Evolutionary conservation across 768 basidiomycete genomes (phyloP).

Genomic region (Amanita brunnescens): DNA sequence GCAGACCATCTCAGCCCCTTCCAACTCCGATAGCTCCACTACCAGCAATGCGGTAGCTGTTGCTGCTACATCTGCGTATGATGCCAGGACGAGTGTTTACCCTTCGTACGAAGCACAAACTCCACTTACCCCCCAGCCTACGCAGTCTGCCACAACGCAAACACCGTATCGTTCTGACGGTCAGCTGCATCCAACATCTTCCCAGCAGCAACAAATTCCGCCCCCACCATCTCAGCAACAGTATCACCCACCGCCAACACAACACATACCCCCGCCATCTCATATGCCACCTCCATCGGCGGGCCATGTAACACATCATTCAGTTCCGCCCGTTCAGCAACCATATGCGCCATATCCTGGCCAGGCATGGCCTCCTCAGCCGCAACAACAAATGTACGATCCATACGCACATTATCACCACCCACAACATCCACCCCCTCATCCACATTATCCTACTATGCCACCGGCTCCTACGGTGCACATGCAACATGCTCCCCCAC

Average conservation of each 20-base stretch:
- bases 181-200: conserved; percentile 10
- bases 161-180: conserved; percentile 2
- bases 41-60: conserved; percentile 4
- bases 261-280: conserved; percentile 8
- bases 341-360: conserved; percentile 4
- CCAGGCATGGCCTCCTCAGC: conserved; percentile 11
- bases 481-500: conserved; percentile 14
- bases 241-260: conserved; percentile 13
- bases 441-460: conserved; percentile 15
- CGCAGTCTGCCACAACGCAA: not conserved
- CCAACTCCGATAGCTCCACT: not conserved
- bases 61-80: conserved; percentile 23
- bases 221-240: conserved; percentile 12
- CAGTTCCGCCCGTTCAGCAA: conserved; percentile 7
- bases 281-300: conserved; percentile 8
- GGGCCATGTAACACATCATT: conserved; percentile 3
- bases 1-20: conserved; percentile 11
- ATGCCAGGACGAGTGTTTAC: conserved; percentile 21
- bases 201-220: conserved; percentile 3
- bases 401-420: conserved; percentile 12
- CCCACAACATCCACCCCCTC: conserved; percentile 14
- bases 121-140: conserved; percentile 5
- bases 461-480: conserved; percentile 14
- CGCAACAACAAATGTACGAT: conserved; percentile 12
- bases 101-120: conserved; percentile 21